Conservation (phyloP, 768 basidiomycete species). For the Clathrus columnatus region DNA sequence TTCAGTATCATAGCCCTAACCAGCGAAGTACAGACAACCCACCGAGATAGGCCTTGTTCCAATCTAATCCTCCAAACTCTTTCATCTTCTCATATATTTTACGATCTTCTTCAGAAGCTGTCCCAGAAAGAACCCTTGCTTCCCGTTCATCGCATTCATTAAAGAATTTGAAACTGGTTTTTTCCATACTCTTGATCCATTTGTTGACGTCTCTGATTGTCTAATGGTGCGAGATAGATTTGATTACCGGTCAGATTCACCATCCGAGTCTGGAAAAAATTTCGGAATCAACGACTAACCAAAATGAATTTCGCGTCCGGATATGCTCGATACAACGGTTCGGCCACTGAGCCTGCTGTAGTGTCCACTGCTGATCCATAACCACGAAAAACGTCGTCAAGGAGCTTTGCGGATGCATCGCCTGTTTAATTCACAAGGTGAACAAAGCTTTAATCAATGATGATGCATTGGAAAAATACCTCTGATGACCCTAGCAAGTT, state of each 20-base stretch:
- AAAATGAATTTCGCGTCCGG: constrained; percentile 8
- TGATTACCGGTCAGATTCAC: too few relatives aligned
- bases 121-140: too few relatives aligned
- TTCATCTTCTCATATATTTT: too few relatives aligned
- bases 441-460: not conserved
- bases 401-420: not conserved
- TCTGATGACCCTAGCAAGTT: not conserved
- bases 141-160: too few relatives aligned
- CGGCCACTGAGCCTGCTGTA: not conserved
- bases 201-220: not conserved
- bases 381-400: not conserved
- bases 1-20: too few relatives aligned
- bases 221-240: too few relatives aligned
- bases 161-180: not conserved
- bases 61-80: too few relatives aligned
- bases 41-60: too few relatives aligned
- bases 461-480: not conserved
- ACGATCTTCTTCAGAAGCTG: too few relatives aligned
- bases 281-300: too few relatives aligned
- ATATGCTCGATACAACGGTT: constrained; percentile 1
- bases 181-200: not conserved
- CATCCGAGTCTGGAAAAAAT: too few relatives aligned
- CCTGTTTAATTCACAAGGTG: not conserved
- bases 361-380: not conserved
- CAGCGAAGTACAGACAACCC: too few relatives aligned